A percentile compares a stretch with the other conserved stretches of the same genome.
phyloP scores from a whole-genome alignment of 129 eudicot genomes.

The Heracleum sosnowskyi region DNA sequence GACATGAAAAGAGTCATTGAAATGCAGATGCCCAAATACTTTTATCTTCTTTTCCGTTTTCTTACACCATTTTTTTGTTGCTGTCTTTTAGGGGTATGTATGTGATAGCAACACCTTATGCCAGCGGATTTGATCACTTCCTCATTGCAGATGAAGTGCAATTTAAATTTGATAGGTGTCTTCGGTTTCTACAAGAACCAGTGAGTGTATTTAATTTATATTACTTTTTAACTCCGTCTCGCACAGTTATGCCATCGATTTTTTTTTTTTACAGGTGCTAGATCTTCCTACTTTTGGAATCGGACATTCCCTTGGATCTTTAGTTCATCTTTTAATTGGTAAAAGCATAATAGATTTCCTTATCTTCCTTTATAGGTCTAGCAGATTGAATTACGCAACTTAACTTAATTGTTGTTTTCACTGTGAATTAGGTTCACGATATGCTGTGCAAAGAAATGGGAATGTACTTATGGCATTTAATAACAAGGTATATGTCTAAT shows the following conservation, averaged over 20 bases:
- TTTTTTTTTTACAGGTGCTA: conserved; percentile 35
- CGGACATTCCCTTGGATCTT: conserved; percentile 96
- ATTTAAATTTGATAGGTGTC: conserved; percentile 83
- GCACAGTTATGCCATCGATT: not conserved
- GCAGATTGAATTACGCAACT: conserved; percentile 7
- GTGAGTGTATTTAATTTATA: conserved; percentile 39
- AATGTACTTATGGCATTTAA: conserved; percentile 82
- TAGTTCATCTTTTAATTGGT: conserved; percentile 94
- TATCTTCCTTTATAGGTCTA: conserved; percentile 8
- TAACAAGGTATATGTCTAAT: conserved; percentile 54
- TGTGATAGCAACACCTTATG: conserved; percentile 97
- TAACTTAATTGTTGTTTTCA: conserved; percentile 4
- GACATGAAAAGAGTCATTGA: not conserved
- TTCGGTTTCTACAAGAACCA: conserved; percentile 56
- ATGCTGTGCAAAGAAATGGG: conserved; percentile 83
- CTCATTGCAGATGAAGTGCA: conserved; percentile 94
- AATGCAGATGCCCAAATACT: not conserved
- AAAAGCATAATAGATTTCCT: not conserved
- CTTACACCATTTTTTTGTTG: not conserved
- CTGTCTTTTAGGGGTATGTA: conserved; percentile 54
- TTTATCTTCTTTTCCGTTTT: not conserved
- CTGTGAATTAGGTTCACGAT: conserved; percentile 70
- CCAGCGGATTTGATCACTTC: conserved; percentile 98
- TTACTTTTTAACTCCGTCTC: conserved; percentile 11
- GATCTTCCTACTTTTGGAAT: conserved; percentile 91